These are phyloP conservation scores for Podaxis carcinomalis DNA, from an alignment of 768 basidiomycete genomes.

Conservation along the genomic window DNA sequence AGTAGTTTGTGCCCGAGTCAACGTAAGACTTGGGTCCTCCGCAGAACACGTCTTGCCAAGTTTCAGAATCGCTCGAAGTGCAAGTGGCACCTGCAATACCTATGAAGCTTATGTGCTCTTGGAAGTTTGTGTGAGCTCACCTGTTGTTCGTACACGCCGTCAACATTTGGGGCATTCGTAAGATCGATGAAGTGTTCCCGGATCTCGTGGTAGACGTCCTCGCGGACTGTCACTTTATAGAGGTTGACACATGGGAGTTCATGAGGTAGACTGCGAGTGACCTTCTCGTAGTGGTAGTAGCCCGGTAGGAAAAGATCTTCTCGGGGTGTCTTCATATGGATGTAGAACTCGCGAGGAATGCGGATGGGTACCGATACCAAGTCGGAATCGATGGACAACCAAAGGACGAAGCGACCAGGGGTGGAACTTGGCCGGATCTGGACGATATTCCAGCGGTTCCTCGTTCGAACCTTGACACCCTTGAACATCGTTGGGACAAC, in stretches of 20 bases:
- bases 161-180: conserved; percentile 90
- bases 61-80: conserved; percentile 74
- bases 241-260: conserved; percentile 74
- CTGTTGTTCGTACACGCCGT: conserved; percentile 93
- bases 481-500: conserved; percentile 74
- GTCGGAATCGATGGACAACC: conserved; percentile 80
- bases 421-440: conserved; percentile 79
- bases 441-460: conserved; percentile 85
- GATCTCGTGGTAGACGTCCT: conserved; percentile 78
- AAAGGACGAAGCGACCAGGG: conserved; percentile 81
- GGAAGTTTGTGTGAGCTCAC: conserved; percentile 32
- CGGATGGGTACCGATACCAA: conserved; percentile 79
- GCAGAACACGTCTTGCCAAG: conserved; percentile 81
- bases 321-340: conserved; percentile 77
- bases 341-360: conserved; percentile 88
- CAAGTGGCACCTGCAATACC: conserved; percentile 58
- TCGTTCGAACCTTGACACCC: conserved; percentile 50
- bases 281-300: conserved; percentile 67
- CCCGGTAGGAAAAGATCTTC: conserved; percentile 65
- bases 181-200: conserved; percentile 91
- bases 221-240: conserved; percentile 78
- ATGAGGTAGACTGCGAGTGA: conserved; percentile 75
- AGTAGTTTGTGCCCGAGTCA: conserved; percentile 76
- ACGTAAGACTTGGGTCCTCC: conserved; percentile 59
- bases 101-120: not conserved